These are phyloP conservation scores for Phlebopus sp. DNA, from an alignment of 1,284 basidiomycete genomes.

Conservation along the genomic window DNA sequence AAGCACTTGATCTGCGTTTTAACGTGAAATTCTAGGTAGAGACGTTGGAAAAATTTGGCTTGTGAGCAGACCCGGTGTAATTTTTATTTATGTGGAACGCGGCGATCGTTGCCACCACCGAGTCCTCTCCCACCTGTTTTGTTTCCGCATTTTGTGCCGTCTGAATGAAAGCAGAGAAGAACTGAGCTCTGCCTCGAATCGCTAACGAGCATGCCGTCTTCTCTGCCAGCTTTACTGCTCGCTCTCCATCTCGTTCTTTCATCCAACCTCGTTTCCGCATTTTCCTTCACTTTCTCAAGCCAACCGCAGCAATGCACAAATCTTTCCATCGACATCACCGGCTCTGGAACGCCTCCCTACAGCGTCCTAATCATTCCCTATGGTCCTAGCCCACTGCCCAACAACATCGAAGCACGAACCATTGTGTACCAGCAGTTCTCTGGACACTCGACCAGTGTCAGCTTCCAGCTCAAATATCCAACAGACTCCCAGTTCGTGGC, in stretches of 20 bases:
- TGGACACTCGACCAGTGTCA: constrained; percentile 38
- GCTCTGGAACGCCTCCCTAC: constrained; percentile 61
- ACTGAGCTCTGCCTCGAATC: neutral
- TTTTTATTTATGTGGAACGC: neutral
- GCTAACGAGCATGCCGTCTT: constrained; percentile 14
- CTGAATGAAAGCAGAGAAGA: constrained; percentile 13
- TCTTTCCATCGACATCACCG: constrained; percentile 51
- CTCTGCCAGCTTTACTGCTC: neutral
- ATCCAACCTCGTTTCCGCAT: constrained; percentile 27
- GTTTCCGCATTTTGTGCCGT: neutral
- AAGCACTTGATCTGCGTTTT: constrained; percentile 8
- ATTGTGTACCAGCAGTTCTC: constrained; percentile 57
- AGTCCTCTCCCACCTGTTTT: constrained; percentile 2
- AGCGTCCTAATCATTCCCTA: constrained; percentile 62
- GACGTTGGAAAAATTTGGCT: neutral
- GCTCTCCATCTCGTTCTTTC: constrained; percentile 16
- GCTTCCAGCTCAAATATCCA: constrained; percentile 65
- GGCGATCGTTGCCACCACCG: no score
- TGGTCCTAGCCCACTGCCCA: constrained; percentile 57
- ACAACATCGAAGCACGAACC: constrained; percentile 60
- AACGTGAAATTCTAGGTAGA: neutral
- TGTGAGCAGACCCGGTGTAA: no score
- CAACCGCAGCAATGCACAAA: constrained; percentile 63
- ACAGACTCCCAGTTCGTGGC: constrained; percentile 68
- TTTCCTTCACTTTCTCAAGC: constrained; percentile 57